Evolutionary conservation across 305 asterid species (phyloP).

Genomic region (Plantago coronopus): DNA sequence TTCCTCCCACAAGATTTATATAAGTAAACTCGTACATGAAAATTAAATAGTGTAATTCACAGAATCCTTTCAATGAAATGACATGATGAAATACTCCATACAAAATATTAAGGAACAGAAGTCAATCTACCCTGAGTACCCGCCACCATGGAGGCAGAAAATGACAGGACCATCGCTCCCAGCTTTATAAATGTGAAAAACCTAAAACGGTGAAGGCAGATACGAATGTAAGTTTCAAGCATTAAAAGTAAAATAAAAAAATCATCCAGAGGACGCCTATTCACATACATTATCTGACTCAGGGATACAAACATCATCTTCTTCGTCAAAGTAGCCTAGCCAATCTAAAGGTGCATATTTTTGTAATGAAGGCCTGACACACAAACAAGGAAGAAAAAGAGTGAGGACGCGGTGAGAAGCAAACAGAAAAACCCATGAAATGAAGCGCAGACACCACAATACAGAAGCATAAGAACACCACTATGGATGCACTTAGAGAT

Average conservation of each 20-base stretch:
- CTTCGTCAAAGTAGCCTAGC: conserved; percentile 68
- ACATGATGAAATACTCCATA: not conserved
- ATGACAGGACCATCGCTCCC: conserved; percentile 88
- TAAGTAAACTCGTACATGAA: not conserved
- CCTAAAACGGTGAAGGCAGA: conserved; percentile 50
- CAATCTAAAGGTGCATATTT: conserved; percentile 81
- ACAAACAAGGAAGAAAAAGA: conserved; percentile 11
- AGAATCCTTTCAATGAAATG: conserved; percentile 1
- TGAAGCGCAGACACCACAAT: not conserved
- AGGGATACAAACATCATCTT: conserved; percentile 71
- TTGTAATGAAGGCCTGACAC: conserved; percentile 59
- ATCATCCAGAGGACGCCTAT: conserved; percentile 16
- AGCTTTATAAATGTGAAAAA: conserved; percentile 77
- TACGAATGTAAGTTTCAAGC: conserved; percentile 22
- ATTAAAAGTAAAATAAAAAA: conserved; percentile 8
- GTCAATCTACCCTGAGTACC: conserved; percentile 75
- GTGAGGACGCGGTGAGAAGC: not conserved
- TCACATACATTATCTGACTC: conserved; percentile 68
- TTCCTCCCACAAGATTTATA: not conserved
- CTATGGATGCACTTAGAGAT: not conserved
- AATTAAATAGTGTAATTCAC: not conserved
- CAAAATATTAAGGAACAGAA: conserved; percentile 13
- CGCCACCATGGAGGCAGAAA: conserved; percentile 96
- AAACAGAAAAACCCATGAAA: not conserved
- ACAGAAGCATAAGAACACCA: conserved; percentile 6